Conservation (phyloP, 106 monocot species). For the Dendrobium chrysotoxum region DNA sequence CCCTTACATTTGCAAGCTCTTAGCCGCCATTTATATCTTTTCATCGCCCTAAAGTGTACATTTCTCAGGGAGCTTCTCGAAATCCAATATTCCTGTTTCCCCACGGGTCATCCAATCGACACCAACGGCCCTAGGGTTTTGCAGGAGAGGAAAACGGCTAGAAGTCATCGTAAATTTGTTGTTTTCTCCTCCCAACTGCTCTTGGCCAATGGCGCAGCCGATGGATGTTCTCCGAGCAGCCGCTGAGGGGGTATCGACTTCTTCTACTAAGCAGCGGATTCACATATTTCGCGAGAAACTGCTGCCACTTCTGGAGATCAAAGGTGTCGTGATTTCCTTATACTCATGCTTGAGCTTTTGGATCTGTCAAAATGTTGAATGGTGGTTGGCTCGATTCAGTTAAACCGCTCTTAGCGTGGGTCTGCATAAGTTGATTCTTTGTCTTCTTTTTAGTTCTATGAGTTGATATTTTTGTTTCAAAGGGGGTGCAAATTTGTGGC, state of each 20-base stretch:
- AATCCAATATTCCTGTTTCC: no score
- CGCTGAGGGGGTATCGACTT: slow-evolving; percentile 58
- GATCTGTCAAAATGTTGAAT: not conserved
- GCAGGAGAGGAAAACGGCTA: no score
- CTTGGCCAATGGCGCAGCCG: slow-evolving; percentile 16
- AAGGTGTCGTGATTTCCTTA: slow-evolving; percentile 28
- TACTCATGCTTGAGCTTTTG: not conserved
- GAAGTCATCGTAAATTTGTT: not conserved
- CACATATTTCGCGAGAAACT: slow-evolving; percentile 48
- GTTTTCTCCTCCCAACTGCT: not conserved
- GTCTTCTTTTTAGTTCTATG: not conserved
- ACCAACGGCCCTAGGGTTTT: no score
- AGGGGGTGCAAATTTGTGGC: not conserved
- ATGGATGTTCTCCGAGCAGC: slow-evolving; percentile 56
- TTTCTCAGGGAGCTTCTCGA: no score
- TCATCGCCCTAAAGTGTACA: no score
- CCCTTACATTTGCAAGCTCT: no score
- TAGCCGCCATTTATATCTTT: no score
- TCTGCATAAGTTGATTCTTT: not conserved
- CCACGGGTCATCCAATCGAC: no score
- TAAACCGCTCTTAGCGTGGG: not conserved
- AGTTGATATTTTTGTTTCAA: not conserved
- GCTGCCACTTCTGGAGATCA: slow-evolving; percentile 34
- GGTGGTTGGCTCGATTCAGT: not conserved
- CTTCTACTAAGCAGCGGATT: slow-evolving; percentile 73